Evolutionary conservation across 371 early-diverging fungal genomes (phyloP).

Genomic region (Haplosporangium sp.): DNA sequence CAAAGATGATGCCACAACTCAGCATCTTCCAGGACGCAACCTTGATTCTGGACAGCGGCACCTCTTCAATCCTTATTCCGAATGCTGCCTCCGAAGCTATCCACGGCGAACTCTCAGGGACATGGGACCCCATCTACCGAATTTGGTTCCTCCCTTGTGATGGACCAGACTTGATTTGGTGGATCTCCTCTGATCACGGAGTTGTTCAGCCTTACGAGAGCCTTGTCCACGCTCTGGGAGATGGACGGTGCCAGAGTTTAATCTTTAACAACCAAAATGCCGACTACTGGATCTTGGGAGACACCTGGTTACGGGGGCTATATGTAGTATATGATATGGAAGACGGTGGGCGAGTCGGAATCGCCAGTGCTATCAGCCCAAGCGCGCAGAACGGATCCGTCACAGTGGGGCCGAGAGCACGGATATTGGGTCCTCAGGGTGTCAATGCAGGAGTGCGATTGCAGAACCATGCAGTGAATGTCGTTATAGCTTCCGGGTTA

Average conservation of each 20-base stretch:
- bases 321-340: slow-evolving; percentile 45
- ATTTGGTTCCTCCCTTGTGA: slow-evolving; percentile 38
- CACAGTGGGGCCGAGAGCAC: neutral
- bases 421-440: slow-evolving; percentile 5
- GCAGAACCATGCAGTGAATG: neutral
- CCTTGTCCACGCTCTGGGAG: slow-evolving; percentile 20
- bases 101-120: slow-evolving; percentile 23
- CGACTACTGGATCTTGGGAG: slow-evolving; percentile 39
- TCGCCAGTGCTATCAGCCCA: slow-evolving; percentile 14
- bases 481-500: too few species aligned
- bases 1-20: slow-evolving; percentile 6
- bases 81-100: slow-evolving; percentile 25
- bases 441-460: slow-evolving; percentile 1
- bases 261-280: slow-evolving; percentile 29
- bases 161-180: slow-evolving; percentile 42
- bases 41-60: slow-evolving; percentile 38
- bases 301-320: slow-evolving; percentile 32
- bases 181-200: slow-evolving; percentile 22
- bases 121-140: slow-evolving; percentile 16
- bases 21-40: slow-evolving; percentile 18
- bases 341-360: slow-evolving; percentile 22
- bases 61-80: slow-evolving; percentile 31
- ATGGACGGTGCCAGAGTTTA: slow-evolving; percentile 34
- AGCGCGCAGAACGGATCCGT: neutral
- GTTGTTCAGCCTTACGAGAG: slow-evolving; percentile 35